phyloP scores from a whole-genome alignment of 345 rosid genomes.

The Clarkia xantiana region DNA sequence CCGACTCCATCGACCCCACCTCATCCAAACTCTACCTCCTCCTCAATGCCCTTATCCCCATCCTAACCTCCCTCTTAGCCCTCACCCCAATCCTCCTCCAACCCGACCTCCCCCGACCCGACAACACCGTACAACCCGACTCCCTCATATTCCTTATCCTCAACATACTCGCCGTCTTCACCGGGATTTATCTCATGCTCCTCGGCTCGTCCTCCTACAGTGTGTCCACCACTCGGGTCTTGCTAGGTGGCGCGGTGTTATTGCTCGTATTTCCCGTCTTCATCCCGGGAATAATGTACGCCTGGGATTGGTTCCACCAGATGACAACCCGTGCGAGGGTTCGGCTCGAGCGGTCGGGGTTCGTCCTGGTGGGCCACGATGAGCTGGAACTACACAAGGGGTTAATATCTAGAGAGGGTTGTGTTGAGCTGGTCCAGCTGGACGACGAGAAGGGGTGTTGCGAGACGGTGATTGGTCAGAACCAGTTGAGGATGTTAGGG shows the following conservation, averaged over 20 bases:
- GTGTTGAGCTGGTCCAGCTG: slow-evolving; percentile 12
- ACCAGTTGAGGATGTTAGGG: slow-evolving; percentile 49
- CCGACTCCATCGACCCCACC: slow-evolving; percentile 44
- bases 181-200: slow-evolving; percentile 73
- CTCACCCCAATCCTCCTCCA: slow-evolving; percentile 68
- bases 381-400: slow-evolving; percentile 82
- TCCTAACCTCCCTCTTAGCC: slow-evolving; percentile 40
- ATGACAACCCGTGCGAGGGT: slow-evolving; percentile 40
- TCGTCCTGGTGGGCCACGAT: slow-evolving; percentile 59
- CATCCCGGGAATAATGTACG: slow-evolving; percentile 64
- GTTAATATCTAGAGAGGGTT: slow-evolving; percentile 26
- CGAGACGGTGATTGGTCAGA: slow-evolving; percentile 31
- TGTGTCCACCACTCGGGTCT: slow-evolving; percentile 25
- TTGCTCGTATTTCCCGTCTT: slow-evolving; percentile 54
- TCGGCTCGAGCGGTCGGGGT: slow-evolving; percentile 38
- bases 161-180: slow-evolving; percentile 49
- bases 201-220: slow-evolving; percentile 27
- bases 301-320: slow-evolving; percentile 57
- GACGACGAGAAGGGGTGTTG: slow-evolving; percentile 26
- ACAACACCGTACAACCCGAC: slow-evolving; percentile 56
- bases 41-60: slow-evolving; percentile 56
- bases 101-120: slow-evolving; percentile 55
- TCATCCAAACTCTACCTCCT: slow-evolving; percentile 50
- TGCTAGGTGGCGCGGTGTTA: slow-evolving; percentile 53
- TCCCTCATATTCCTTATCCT: slow-evolving; percentile 54